phyloP scores from a whole-genome alignment of 1,284 basidiomycete genomes.

The Apiotrichum gracile region DNA sequence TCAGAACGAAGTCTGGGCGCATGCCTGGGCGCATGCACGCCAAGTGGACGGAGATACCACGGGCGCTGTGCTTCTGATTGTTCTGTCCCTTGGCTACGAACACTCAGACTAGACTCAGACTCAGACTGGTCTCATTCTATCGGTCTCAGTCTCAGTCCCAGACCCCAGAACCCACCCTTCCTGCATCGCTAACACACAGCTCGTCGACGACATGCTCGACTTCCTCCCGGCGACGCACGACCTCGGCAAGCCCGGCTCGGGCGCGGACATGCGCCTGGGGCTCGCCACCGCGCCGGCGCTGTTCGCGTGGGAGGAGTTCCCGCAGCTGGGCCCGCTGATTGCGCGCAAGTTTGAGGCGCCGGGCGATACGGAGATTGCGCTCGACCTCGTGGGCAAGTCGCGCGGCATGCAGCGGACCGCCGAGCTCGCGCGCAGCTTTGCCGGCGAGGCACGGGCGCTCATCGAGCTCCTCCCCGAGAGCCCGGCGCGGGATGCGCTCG shows the following conservation, averaged over 20 bases:
- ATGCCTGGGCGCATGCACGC: no score
- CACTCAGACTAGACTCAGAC: no score
- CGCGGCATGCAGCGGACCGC: constrained; percentile 74
- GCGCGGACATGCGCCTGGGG: constrained; percentile 79
- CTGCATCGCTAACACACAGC: constrained; percentile 52
- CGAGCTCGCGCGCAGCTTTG: constrained; percentile 70
- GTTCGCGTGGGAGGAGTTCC: constrained; percentile 89
- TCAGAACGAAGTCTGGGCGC: no score
- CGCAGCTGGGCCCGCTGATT: constrained; percentile 70
- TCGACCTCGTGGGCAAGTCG: constrained; percentile 65
- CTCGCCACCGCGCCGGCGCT: constrained; percentile 86
- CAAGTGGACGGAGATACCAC: no score
- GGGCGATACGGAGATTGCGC: constrained; percentile 79
- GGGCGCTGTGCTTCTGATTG: no score
- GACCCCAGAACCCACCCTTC: neutral
- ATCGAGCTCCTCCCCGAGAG: constrained; percentile 71
- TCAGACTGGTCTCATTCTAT: no score
- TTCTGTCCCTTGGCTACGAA: no score
- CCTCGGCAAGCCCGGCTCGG: constrained; percentile 73
- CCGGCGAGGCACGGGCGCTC: constrained; percentile 66
- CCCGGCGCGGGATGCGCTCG: constrained; percentile 67
- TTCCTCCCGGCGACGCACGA: constrained; percentile 63
- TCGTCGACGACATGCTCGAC: constrained; percentile 88
- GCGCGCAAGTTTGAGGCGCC: constrained; percentile 70
- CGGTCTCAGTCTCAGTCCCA: no score